phyloP scores from a whole-genome alignment of 1,284 basidiomycete species.

The Spongiforma sp. region DNA sequence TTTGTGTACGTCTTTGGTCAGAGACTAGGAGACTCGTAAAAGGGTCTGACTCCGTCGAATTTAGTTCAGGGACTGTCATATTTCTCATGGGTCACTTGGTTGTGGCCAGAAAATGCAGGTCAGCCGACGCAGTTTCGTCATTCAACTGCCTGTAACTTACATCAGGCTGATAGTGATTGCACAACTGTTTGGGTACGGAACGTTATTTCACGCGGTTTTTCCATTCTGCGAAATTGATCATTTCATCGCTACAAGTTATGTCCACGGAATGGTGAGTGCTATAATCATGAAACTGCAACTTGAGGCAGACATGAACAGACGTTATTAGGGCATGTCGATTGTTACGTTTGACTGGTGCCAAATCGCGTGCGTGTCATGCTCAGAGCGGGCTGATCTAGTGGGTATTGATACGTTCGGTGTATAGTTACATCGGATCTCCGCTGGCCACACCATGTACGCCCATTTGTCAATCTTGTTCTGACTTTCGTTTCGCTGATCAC shows the following conservation, averaged over 20 bases:
- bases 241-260: conserved; percentile 31
- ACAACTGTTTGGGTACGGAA: conserved; percentile 47
- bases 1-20: conserved; percentile 26
- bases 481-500: conserved; percentile 6
- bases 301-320: background rate
- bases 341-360: conserved; percentile 58
- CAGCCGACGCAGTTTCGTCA: background rate
- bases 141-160: background rate
- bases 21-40: too few relatives aligned
- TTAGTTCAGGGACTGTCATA: conserved; percentile 45
- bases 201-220: background rate
- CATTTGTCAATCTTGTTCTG: background rate
- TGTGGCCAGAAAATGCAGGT: conserved; percentile 45
- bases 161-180: conserved; percentile 12
- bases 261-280: conserved; percentile 41
- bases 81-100: conserved; percentile 64
- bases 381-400: background rate
- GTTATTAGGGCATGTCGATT: conserved; percentile 46
- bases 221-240: background rate
- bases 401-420: background rate
- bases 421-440: conserved; percentile 50
- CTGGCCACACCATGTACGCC: conserved; percentile 36
- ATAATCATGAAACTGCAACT: background rate
- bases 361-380: conserved; percentile 40
- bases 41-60: too few relatives aligned